phyloP scores from a whole-genome alignment of 129 eudicot genomes.

The Flaveria ramosissima region DNA sequence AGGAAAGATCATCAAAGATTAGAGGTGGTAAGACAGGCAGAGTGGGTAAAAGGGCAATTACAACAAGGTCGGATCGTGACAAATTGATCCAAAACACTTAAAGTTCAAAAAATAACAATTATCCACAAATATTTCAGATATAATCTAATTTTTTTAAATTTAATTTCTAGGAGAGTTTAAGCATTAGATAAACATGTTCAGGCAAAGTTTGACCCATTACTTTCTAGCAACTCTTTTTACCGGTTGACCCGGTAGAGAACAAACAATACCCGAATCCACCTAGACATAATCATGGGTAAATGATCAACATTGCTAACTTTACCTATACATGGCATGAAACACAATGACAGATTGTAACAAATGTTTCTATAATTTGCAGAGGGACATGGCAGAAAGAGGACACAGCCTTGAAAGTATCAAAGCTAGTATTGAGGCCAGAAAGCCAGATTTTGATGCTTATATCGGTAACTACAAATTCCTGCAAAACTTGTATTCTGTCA shows the following conservation, averaged over 20 bases:
- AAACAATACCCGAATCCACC: background rate
- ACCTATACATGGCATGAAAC: background rate
- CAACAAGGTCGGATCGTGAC: background rate
- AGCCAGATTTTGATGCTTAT: conserved; percentile 97
- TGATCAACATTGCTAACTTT: background rate
- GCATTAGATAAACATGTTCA: background rate
- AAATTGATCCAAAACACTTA: background rate
- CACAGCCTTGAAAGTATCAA: conserved; percentile 99
- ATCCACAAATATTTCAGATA: background rate
- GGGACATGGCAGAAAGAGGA: conserved; percentile 99
- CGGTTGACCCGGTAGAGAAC: background rate
- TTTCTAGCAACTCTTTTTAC: background rate
- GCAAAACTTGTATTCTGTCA: background rate
- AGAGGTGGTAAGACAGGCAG: background rate
- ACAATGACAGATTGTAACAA: background rate
- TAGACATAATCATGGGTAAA: background rate
- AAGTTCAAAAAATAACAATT: background rate
- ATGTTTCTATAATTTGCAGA: conserved; percentile 47
- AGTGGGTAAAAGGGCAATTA: too few species aligned
- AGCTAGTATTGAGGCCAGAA: conserved; percentile 98
- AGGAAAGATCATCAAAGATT: background rate
- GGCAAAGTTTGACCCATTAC: background rate
- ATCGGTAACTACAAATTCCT: conserved; percentile 54
- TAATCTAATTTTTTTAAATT: background rate
- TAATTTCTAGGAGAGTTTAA: background rate